These are phyloP conservation scores for Tulasnella sp. DNA, from an alignment of 768 basidiomycete genomes.

Conservation along the genomic window DNA sequence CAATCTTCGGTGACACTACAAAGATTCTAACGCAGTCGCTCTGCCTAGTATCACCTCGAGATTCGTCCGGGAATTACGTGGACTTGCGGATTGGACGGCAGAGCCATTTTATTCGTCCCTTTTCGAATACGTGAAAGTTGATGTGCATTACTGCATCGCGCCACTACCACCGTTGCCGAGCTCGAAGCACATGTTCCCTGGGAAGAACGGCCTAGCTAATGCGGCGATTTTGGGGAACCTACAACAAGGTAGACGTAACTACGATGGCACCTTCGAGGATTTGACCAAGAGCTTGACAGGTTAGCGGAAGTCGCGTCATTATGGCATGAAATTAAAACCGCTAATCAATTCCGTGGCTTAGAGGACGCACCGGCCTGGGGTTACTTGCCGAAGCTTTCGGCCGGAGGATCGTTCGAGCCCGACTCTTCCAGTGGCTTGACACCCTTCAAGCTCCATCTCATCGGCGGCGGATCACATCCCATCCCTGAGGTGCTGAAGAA, in stretches of 20 bases:
- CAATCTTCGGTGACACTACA: too few species aligned
- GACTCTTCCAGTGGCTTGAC: neutral
- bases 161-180: too few species aligned
- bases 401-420: neutral
- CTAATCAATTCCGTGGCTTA: neutral
- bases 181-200: too few species aligned
- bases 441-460: slow-evolving; percentile 1
- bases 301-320: too few species aligned
- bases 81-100: neutral
- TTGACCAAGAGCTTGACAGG: too few species aligned
- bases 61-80: neutral
- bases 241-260: too few species aligned
- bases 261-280: too few species aligned
- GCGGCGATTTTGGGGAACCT: too few species aligned
- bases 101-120: neutral
- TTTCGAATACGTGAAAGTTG: neutral
- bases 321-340: too few species aligned
- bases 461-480: neutral
- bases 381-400: neutral
- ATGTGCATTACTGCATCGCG: neutral
- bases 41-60: neutral
- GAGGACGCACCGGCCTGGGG: neutral
- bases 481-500: slow-evolving; percentile 32
- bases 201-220: too few species aligned
- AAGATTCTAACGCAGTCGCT: too few species aligned